Base-by-base conservation (phyloP, 805 yeast genomes). In the Saccharomycopsis malanga region DNA sequence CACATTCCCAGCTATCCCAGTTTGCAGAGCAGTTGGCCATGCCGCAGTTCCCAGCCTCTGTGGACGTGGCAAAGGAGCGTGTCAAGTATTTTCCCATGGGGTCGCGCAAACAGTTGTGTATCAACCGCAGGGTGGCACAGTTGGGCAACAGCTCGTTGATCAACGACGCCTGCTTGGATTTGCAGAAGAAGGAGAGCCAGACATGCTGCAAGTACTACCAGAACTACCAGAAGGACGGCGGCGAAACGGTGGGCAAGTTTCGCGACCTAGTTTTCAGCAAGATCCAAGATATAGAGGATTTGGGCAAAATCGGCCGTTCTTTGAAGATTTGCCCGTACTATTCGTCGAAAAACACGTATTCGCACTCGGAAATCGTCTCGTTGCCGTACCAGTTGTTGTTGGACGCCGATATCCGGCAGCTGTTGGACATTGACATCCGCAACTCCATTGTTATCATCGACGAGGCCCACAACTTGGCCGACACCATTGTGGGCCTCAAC, bases 391-490 rank as follows among this genome's bases (percentile, higher is more conserved):
- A 88, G 56, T 61, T 89, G 12, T 53, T 71, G 7, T 65, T 87
- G 0, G 84, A 81, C 51, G 71, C 71, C 10, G 67, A 70, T 5
- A 67, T 93, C 0, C 68, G 96, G 55, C 70, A 71, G 4, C 67
- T 78, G 0, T 58, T 88, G 37, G 75, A 76, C 1, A 58, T 89
- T 4, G 71, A 79, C 35, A 57, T 89, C 7, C 71, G 73, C 44
- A 74, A 77, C 47, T 71, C 89, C 1, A 73, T 89, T 2, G 77
- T 91, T 0, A 74, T 91, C 4, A 80, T 89, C 23, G 98, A 89
- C 61, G 98, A 89, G 60, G 97, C 97, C 0, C 98, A 89, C 59
- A 89, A 89, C 59, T 65, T 89, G 37, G 59, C 87, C 24, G 96
- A 88, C 55, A 79, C 89, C 0, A 76, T 89, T 2, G 74, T 81